Percentiles rank a stretch among this genome's conserved stretches.
Evolutionary conservation across 495 filamentous ascomycete species (phyloP).

Genomic region (Thermochaetoides thermophila): DNA sequence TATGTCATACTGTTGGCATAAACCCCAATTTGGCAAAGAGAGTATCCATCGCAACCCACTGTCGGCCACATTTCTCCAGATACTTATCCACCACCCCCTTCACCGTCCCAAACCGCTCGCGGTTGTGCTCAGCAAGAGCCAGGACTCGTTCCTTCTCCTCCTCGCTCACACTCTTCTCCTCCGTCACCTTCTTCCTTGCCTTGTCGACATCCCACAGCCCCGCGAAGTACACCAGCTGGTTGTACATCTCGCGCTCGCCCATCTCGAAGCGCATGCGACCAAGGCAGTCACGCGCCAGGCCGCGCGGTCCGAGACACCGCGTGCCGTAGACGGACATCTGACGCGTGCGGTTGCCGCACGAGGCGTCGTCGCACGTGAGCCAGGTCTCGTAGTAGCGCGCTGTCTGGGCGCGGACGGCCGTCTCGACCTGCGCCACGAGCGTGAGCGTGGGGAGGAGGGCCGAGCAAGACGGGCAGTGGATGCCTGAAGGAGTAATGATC

Average conservation of each 20-base stretch:
- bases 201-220: conserved; percentile 82
- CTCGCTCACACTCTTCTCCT: conserved; percentile 22
- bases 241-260: conserved; percentile 80
- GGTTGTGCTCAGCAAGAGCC: conserved; percentile 66
- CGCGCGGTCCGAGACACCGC: conserved; percentile 74
- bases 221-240: conserved; percentile 81
- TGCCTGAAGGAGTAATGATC: conserved; percentile 53
- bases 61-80: conserved; percentile 81
- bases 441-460: conserved; percentile 52
- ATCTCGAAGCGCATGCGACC: conserved; percentile 83
- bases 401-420: conserved; percentile 60
- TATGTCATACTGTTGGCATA: conserved; percentile 9
- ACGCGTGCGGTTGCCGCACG: conserved; percentile 74
- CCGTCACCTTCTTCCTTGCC: conserved; percentile 39
- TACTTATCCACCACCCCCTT: conserved; percentile 70
- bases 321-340: conserved; percentile 87
- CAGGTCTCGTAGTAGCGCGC: conserved; percentile 82
- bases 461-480: conserved; percentile 48
- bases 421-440: conserved; percentile 73
- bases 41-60: conserved; percentile 92
- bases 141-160: conserved; percentile 38
- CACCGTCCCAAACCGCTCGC: conserved; percentile 57
- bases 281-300: conserved; percentile 65
- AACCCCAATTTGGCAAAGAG: conserved; percentile 54
- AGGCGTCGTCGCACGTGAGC: conserved; percentile 77